Conservation (phyloP, 169 alveolate species). For the Cryptosporidium sp. region DNA sequence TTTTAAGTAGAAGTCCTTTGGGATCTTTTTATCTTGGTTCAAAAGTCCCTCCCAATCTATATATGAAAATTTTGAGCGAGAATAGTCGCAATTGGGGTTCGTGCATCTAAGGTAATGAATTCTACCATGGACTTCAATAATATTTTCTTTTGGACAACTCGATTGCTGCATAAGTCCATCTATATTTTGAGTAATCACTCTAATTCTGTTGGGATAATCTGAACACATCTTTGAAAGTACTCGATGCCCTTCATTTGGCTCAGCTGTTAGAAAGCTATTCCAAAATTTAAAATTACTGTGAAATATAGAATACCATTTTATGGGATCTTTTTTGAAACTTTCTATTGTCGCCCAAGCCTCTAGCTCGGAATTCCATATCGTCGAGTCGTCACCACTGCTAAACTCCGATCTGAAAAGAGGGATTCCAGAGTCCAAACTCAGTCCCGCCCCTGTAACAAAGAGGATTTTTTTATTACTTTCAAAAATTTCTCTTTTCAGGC, state of each 20-base stretch:
- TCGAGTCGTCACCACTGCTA: slow-evolving; percentile 9
- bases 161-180: slow-evolving; percentile 56
- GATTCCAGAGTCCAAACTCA: slow-evolving; percentile 66
- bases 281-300: slow-evolving; percentile 3
- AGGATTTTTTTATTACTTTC: slow-evolving; percentile 38
- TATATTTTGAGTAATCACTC: slow-evolving; percentile 66
- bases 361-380: slow-evolving; percentile 45
- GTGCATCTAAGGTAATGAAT: slow-evolving; percentile 54
- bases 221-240: slow-evolving; percentile 33
- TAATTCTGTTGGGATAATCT: slow-evolving; percentile 22
- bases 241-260: slow-evolving; percentile 65
- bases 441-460: slow-evolving; percentile 68
- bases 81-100: slow-evolving; percentile 30
- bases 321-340: slow-evolving; percentile 29
- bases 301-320: slow-evolving; percentile 53
- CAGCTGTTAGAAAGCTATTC: slow-evolving; percentile 36
- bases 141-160: slow-evolving; percentile 48
- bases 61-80: slow-evolving; percentile 3
- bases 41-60: slow-evolving; percentile 3
- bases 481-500: slow-evolving; percentile 10
- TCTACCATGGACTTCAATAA: slow-evolving; percentile 72
- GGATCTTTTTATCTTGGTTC: background rate
- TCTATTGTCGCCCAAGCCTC: slow-evolving; percentile 68
- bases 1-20: slow-evolving; percentile 17
- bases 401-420: slow-evolving; percentile 58